phyloP scores from a whole-genome alignment of 352 stramenopile species.

The Lagenidium giganteum region DNA sequence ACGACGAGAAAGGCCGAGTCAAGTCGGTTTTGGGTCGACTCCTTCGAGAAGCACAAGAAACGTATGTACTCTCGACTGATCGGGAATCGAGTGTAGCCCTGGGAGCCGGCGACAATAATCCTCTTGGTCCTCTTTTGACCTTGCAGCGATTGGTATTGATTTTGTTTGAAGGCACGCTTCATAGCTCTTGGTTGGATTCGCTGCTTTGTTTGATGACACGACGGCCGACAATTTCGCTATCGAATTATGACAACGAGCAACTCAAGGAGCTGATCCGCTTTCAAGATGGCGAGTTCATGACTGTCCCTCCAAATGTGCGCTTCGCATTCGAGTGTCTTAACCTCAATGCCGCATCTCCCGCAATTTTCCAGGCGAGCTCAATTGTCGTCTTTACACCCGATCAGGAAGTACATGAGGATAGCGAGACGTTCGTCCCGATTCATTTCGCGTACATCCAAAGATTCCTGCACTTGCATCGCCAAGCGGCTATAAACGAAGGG shows the following conservation, averaged over 20 bases:
- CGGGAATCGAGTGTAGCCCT: conserved; percentile 10
- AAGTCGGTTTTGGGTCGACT: conserved; percentile 18
- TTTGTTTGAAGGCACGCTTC: conserved; percentile 14
- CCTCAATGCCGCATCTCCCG: conserved; percentile 9
- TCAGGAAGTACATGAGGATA: conserved; percentile 4
- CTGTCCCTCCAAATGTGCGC: conserved; percentile 48
- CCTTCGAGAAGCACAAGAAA: conserved; percentile 15
- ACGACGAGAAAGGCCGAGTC: conserved; percentile 15
- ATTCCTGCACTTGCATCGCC: conserved; percentile 20
- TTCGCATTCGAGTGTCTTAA: conserved; percentile 54
- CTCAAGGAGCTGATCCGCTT: conserved; percentile 8
- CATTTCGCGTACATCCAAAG: conserved; percentile 22
- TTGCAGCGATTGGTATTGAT: conserved; percentile 17
- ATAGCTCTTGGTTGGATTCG: conserved; percentile 15
- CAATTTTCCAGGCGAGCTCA: conserved; percentile 8
- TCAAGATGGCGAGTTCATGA: conserved; percentile 37
- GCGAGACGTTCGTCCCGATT: conserved; percentile 15
- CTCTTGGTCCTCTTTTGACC: conserved; percentile 5
- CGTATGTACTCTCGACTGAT: conserved; percentile 12
- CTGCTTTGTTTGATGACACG: conserved; percentile 6
- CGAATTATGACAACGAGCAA: conserved; percentile 1
- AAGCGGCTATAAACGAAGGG: background rate
- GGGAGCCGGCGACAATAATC: background rate
- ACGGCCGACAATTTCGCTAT: background rate
- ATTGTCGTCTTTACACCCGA: conserved; percentile 13